phyloP scores from a whole-genome alignment of 176 grass and related monocot species.

The Dendrocalamus sinicus region DNA sequence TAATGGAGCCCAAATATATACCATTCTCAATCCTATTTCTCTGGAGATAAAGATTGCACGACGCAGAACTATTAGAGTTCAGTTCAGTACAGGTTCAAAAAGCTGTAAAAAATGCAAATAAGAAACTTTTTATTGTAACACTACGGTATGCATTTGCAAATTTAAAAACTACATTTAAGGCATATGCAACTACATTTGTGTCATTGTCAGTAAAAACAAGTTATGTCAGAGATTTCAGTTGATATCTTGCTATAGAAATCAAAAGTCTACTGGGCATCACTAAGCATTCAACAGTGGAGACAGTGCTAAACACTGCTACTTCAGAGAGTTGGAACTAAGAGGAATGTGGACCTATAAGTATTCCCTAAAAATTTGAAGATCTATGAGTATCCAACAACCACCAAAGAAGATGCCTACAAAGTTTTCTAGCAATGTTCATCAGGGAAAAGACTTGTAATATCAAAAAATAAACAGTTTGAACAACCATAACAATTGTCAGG shows the following conservation, averaged over 20 bases:
- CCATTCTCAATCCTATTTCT: constrained; percentile 89
- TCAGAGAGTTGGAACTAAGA: not conserved
- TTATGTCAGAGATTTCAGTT: not conserved
- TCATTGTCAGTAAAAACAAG: constrained; percentile 1
- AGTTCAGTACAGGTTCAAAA: not conserved
- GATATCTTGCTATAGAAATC: not conserved
- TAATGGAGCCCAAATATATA: constrained; percentile 65
- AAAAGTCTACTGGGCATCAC: not conserved
- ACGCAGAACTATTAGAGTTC: not conserved
- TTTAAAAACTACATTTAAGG: not conserved
- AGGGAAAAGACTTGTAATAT: not conserved
- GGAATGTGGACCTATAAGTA: not conserved
- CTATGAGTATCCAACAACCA: not conserved
- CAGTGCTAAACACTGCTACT: not conserved
- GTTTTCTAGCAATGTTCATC: not conserved
- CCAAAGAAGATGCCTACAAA: not conserved
- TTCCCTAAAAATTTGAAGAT: not conserved
- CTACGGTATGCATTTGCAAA: not conserved
- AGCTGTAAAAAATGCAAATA: not conserved
- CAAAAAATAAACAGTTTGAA: not conserved
- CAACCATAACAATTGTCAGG: not conserved
- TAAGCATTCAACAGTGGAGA: not conserved
- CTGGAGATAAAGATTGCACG: constrained; percentile 44
- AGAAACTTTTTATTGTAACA: not conserved
- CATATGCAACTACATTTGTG: not conserved